These are phyloP conservation scores for Aspergillus sparsus DNA, from an alignment of 495 filamentous ascomycete species.

Conservation along the genomic window DNA sequence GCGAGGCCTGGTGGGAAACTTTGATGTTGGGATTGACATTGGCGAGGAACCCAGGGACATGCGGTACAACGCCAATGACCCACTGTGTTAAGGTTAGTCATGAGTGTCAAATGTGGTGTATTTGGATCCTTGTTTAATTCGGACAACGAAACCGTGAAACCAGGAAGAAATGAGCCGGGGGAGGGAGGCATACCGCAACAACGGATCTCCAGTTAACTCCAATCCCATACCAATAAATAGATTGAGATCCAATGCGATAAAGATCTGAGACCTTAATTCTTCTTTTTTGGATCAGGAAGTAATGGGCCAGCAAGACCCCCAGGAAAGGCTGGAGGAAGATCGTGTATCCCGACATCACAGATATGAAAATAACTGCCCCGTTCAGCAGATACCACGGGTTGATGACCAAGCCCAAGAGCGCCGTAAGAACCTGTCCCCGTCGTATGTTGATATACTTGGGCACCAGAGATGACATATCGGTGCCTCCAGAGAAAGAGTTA, in stretches of 20 bases:
- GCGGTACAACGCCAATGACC: constrained; percentile 1
- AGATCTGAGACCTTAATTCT: constrained; percentile 7
- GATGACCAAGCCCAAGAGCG: neutral
- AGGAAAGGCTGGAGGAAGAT: constrained; percentile 8
- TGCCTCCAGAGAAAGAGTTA: constrained; percentile 6
- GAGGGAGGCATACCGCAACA: neutral
- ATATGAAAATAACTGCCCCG: neutral
- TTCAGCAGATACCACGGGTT: constrained; percentile 12
- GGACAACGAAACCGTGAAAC: too few species aligned
- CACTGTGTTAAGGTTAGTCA: neutral
- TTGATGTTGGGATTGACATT: neutral
- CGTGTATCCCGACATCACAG: constrained; percentile 6
- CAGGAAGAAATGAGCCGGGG: neutral
- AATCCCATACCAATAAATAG: constrained; percentile 4
- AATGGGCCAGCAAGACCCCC: constrained; percentile 5
- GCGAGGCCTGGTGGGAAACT: neutral
- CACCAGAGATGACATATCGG: constrained; percentile 4
- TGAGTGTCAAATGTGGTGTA: too few species aligned
- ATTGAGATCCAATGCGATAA: neutral
- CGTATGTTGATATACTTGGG: constrained; percentile 10
- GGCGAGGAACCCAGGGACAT: constrained; percentile 3
- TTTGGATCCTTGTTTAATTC: neutral
- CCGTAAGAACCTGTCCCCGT: neutral
- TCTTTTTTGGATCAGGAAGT: neutral
- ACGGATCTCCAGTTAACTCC: constrained; percentile 4